A percentile compares a stretch with the other conserved stretches of the same genome.
phyloP scores from a whole-genome alignment of 108 stramenopile genomes.

The Cylindrotheca fusiformis region DNA sequence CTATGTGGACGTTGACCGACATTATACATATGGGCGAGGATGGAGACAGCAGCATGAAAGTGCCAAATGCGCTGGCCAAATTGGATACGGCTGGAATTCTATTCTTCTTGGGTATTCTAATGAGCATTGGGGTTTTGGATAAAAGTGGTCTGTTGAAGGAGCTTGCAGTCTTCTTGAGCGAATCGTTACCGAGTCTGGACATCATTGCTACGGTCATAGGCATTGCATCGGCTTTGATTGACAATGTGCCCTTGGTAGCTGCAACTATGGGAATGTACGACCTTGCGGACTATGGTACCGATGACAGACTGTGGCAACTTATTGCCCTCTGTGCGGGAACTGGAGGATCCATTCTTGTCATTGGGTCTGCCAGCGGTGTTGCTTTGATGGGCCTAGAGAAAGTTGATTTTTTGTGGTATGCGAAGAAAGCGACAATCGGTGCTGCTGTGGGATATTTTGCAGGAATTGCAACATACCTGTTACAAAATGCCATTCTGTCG shows the following conservation, averaged over 20 bases:
- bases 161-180: conserved; percentile 82
- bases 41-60: conserved; percentile 66
- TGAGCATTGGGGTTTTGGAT: conserved; percentile 93
- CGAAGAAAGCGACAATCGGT: conserved; percentile 82
- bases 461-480: conserved; percentile 86
- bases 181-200: conserved; percentile 84
- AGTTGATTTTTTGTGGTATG: conserved; percentile 95
- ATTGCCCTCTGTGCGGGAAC: conserved; percentile 95
- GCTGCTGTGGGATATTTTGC: conserved; percentile 89
- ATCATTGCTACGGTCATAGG: conserved; percentile 95
- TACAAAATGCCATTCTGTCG: conserved; percentile 61
- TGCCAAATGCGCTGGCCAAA: conserved; percentile 77
- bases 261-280: conserved; percentile 97
- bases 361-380: conserved; percentile 91
- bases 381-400: conserved; percentile 95
- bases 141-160: conserved; percentile 88
- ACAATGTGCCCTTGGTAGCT: conserved; percentile 93
- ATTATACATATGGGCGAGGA: conserved; percentile 92
- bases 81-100: conserved; percentile 90
- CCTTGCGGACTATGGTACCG: conserved; percentile 79
- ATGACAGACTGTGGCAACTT: conserved; percentile 92
- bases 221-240: conserved; percentile 88
- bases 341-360: conserved; percentile 91
- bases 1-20: conserved; percentile 93
- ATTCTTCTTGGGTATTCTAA: conserved; percentile 94